Percentiles rank a stretch among this genome's conserved stretches.
phyloP scores from a whole-genome alignment of 164 flowering plant genomes.

The Platanus orientalis region DNA sequence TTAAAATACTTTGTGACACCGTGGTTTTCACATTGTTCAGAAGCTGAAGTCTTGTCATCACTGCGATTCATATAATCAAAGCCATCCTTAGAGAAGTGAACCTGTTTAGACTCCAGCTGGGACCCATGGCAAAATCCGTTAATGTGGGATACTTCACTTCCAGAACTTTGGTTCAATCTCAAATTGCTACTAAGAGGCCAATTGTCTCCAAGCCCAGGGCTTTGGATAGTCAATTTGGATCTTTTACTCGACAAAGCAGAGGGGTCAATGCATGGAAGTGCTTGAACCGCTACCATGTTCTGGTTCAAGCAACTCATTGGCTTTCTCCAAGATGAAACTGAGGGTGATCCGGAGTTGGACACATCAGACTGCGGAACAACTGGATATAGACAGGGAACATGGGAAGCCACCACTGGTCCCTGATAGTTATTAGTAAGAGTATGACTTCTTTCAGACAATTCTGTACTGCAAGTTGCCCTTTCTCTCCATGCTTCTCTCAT shows the following conservation, averaged over 20 bases:
- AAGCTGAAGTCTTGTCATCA: slow-evolving; percentile 12
- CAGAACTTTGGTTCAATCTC: slow-evolving; percentile 17
- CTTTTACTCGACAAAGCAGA: slow-evolving; percentile 13
- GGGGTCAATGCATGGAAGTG: slow-evolving; percentile 15
- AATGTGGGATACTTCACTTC: background rate
- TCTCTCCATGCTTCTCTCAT: slow-evolving; percentile 23
- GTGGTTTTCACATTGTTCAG: slow-evolving; percentile 20
- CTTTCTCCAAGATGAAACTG: slow-evolving; percentile 29
- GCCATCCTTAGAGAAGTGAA: slow-evolving; percentile 23
- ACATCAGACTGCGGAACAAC: slow-evolving; percentile 13
- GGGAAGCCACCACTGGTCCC: slow-evolving; percentile 17
- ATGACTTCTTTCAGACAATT: slow-evolving; percentile 29
- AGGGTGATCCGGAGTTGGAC: slow-evolving; percentile 17
- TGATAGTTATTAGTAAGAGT: slow-evolving; percentile 3
- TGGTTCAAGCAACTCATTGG: slow-evolving; percentile 15
- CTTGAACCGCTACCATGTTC: slow-evolving; percentile 20
- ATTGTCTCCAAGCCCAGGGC: slow-evolving; percentile 15
- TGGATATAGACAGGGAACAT: slow-evolving; percentile 10
- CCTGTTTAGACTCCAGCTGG: slow-evolving; percentile 18
- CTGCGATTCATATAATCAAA: slow-evolving; percentile 14
- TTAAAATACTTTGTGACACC: slow-evolving; percentile 20
- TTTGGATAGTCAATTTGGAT: slow-evolving; percentile 12
- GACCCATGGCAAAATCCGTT: slow-evolving; percentile 16
- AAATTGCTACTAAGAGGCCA: slow-evolving; percentile 13
- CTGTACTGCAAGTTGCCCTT: slow-evolving; percentile 33